Conservation (phyloP, 352 stramenopile genomes). For the Pythium oligandrum region DNA sequence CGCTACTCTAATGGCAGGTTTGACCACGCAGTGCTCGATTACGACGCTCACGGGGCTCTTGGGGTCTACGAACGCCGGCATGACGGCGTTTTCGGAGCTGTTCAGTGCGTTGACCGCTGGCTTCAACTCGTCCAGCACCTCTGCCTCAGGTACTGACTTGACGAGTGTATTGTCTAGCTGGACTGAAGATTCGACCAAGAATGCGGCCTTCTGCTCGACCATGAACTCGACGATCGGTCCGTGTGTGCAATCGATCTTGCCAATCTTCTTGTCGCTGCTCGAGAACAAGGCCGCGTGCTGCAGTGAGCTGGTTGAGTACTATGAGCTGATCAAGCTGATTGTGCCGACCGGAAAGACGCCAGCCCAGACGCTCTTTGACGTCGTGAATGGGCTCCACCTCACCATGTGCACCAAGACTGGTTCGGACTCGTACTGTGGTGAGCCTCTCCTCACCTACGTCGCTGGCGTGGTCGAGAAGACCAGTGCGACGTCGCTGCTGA, state of each 20-base stretch:
- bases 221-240: constrained; percentile 50
- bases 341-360: constrained; percentile 39
- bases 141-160: constrained; percentile 14
- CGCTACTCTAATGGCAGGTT: constrained; percentile 27
- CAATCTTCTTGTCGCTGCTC: constrained; percentile 32
- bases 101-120: constrained; percentile 32
- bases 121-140: constrained; percentile 15
- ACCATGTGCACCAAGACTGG: constrained; percentile 39
- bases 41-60: constrained; percentile 43
- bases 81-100: constrained; percentile 37
- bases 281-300: constrained; percentile 49
- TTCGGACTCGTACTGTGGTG: constrained; percentile 27
- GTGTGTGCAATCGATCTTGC: constrained; percentile 39
- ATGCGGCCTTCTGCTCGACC: constrained; percentile 42
- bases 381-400: constrained; percentile 52
- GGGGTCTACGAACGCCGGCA: constrained; percentile 19
- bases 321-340: constrained; percentile 43
- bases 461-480: constrained; percentile 19
- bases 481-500: constrained; percentile 33
- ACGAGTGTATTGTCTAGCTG: constrained; percentile 27
- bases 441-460: constrained; percentile 37
- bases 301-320: constrained; percentile 32
- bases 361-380: constrained; percentile 30
- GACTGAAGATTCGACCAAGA: constrained; percentile 33
- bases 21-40: constrained; percentile 40